Base-by-base conservation (phyloP, 176 grass and related monocot genomes). In the Oryza coarctata region DNA sequence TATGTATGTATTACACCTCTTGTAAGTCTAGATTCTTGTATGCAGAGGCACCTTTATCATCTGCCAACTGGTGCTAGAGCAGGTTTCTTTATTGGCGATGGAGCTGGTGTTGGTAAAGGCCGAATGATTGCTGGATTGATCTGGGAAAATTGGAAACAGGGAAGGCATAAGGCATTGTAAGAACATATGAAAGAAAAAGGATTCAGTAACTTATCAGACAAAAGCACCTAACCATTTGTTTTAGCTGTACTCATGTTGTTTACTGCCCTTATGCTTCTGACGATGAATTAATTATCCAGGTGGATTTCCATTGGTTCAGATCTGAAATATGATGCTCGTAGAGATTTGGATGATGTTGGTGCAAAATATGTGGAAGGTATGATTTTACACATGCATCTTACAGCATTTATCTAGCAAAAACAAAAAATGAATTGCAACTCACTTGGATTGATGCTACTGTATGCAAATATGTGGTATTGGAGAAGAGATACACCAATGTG, bases 341-440 rank as follows among this genome's bases (percentile, higher is more conserved):
- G 95, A 89, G 95, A 98, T 91, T 87, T 98, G 75, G 95, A 98
- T 91, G 95, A 98, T 85, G 95, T 95, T 84, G 95, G 95, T 84
- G 95, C 95, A 41, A 88, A 81, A 47, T 95, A 85, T 88, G 91
- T 98, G 61, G 81, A 98, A 91, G 94, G 94, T 97, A 90, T 17
- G 39, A 50, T 63, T 65, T 66, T 78, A 27, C 57, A 65, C 44
- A 72, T 26, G 40, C 22, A 33, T 32, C 29, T 52, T 68, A 15
- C 30, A 52, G 0, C 26, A 73, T 43, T 31, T 80, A 57, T 43
- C 41, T 33, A 74, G 43, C 65, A 20, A 65, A 65, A 71, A 31
- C 31, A 31, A 83, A 40, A 63, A 29, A 49, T 12, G 17, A 47
- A 28, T 28, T 64, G 31, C 22, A 80, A 63, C 18, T 38, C 65